These are phyloP conservation scores for Chaetomiaceae sp. DNA, from an alignment of 2,329 filamentous ascomycete genomes.

Conservation along the genomic window DNA sequence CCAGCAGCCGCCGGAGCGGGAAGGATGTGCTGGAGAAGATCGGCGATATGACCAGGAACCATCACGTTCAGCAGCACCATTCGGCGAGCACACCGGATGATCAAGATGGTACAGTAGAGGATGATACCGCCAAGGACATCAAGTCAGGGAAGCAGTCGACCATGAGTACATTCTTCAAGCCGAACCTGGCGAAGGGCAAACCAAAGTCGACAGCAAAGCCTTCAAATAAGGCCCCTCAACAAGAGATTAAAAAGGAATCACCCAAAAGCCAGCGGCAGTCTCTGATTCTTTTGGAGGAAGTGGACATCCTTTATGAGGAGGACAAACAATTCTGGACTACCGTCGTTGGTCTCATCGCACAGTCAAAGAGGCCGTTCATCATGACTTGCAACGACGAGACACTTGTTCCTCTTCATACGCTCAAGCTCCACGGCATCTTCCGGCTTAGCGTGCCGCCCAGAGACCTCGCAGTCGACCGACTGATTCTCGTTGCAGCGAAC, in stretches of 20 bases:
- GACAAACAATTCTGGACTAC: conserved; percentile 93
- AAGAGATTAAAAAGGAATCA: conserved; percentile 28
- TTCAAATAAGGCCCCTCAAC: conserved; percentile 13
- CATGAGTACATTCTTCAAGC: conserved; percentile 75
- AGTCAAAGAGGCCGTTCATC: conserved; percentile 86
- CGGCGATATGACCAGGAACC: conserved; percentile 95
- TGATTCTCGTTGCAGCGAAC: conserved; percentile 75
- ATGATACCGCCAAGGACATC: conserved; percentile 50
- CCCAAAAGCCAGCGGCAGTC: conserved; percentile 75
- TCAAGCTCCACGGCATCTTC: conserved; percentile 82
- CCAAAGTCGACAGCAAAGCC: conserved; percentile 30
- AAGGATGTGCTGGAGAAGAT: conserved; percentile 88
- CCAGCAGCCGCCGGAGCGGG: conserved; percentile 74
- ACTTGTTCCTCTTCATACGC: conserved; percentile 65
- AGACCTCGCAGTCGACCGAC: conserved; percentile 68
- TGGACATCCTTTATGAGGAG: conserved; percentile 88
- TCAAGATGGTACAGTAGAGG: conserved; percentile 32
- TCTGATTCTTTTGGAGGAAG: conserved; percentile 87
- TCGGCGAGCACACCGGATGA: conserved; percentile 25
- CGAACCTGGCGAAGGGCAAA: conserved; percentile 33
- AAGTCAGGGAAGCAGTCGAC: conserved; percentile 68
- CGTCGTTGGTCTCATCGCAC: conserved; percentile 66
- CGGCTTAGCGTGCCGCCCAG: conserved; percentile 61
- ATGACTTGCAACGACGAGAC: conserved; percentile 92
- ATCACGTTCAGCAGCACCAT: conserved; percentile 63